Percentiles rank a stretch among this genome's conserved stretches.
phyloP scores from a whole-genome alignment of 2,329 filamentous ascomycete species.

The Penicillium olsonii region DNA sequence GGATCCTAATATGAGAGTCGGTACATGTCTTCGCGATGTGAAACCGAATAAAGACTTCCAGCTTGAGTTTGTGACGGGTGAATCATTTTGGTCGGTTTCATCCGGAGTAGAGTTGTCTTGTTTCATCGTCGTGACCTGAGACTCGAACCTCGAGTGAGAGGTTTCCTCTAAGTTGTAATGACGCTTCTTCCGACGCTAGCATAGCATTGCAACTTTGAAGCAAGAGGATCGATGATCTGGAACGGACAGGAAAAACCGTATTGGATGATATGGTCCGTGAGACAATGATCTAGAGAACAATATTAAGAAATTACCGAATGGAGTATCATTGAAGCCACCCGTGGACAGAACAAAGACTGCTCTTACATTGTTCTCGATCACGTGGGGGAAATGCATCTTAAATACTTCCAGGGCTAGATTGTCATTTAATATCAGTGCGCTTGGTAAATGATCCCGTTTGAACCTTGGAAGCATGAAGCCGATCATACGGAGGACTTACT shows the following conservation, averaged over 20 bases:
- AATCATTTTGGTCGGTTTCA: background rate
- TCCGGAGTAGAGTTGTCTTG: background rate
- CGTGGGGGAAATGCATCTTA: background rate
- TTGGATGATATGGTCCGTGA: background rate
- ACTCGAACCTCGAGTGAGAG: background rate
- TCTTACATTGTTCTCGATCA: slow-evolving; percentile 24
- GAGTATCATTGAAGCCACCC: slow-evolving; percentile 29
- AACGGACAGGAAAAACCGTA: background rate
- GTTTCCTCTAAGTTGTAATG: background rate
- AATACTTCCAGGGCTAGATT: background rate
- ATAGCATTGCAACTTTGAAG: background rate
- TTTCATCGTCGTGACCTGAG: background rate
- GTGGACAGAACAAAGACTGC: slow-evolving; percentile 23
- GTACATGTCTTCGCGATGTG: slow-evolving; percentile 62
- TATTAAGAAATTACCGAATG: slow-evolving; percentile 17
- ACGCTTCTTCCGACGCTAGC: background rate
- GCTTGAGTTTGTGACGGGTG: slow-evolving; percentile 14
- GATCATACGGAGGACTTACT: background rate
- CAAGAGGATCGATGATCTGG: background rate
- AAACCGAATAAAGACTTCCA: slow-evolving; percentile 71
- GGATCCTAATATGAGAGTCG: slow-evolving; percentile 57
- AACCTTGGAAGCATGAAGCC: no score
- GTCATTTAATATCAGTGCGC: background rate
- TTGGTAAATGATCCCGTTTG: no score
- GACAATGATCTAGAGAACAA: slow-evolving; percentile 14